A percentile compares a stretch with the other conserved stretches of the same genome.
Evolutionary conservation across 257 asterid species (phyloP).

Genomic region (Euphrasia confusa): DNA sequence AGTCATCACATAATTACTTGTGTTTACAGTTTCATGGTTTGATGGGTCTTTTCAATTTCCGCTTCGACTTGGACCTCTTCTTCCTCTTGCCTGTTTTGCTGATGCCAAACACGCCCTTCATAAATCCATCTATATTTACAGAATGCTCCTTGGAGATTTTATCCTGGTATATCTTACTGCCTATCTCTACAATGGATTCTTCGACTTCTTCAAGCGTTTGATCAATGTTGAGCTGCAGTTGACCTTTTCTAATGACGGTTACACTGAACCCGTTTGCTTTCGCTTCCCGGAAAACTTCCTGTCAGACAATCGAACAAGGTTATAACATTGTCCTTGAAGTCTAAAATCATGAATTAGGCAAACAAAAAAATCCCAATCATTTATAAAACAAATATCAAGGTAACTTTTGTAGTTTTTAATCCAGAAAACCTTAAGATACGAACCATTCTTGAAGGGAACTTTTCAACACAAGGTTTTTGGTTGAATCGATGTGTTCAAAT

Average conservation of each 20-base stretch:
- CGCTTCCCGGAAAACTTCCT: conserved; percentile 94
- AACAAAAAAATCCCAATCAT: too few species aligned
- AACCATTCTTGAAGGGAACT: not conserved
- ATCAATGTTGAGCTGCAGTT: conserved; percentile 76
- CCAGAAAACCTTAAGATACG: too few species aligned
- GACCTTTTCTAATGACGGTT: conserved; percentile 83
- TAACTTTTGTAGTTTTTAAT: not conserved
- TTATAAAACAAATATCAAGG: not conserved
- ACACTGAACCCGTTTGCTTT: conserved; percentile 80
- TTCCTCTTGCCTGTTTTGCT: conserved; percentile 65
- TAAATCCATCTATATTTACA: conserved; percentile 56
- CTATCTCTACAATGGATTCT: conserved; percentile 67
- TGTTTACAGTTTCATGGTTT: conserved; percentile 28
- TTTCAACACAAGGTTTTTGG: conserved; percentile 3
- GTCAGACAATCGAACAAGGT: conserved; percentile 20
- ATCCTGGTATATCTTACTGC: conserved; percentile 85
- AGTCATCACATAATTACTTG: not conserved
- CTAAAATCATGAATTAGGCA: not conserved
- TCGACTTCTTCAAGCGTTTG: conserved; percentile 89
- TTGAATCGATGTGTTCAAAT: too few species aligned
- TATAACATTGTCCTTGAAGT: not conserved
- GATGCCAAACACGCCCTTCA: conserved; percentile 85
- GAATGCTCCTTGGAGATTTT: conserved; percentile 63
- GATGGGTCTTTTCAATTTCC: conserved; percentile 41
- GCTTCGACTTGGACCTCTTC: conserved; percentile 43